Evolutionary conservation across 73 alveolate genomes (phyloP).

Genomic region (Blepharisma stoltei): DNA sequence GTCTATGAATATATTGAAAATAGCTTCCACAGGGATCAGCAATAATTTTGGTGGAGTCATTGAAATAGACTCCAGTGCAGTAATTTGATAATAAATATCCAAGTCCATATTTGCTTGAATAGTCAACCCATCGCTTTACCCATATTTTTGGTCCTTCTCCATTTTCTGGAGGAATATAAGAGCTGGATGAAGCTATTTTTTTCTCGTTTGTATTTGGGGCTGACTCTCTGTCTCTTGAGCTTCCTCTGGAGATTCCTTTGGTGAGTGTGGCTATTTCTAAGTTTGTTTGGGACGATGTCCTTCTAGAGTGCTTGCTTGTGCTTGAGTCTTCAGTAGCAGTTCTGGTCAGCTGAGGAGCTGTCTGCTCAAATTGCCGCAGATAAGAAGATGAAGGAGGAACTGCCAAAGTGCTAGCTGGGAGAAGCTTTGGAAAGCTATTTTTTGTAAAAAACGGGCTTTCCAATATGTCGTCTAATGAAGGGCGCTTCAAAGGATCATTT

Average conservation of each 20-base stretch:
- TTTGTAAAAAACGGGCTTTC: slow-evolving; percentile 50
- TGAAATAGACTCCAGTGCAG: slow-evolving; percentile 51
- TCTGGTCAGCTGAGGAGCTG: slow-evolving; percentile 40
- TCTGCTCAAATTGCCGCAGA: slow-evolving; percentile 59
- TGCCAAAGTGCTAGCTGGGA: slow-evolving; percentile 92
- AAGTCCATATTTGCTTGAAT: slow-evolving; percentile 56
- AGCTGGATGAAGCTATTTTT: slow-evolving; percentile 27
- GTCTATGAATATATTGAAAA: slow-evolving; percentile 51
- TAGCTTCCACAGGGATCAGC: slow-evolving; percentile 26
- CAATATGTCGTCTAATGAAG: slow-evolving; percentile 52
- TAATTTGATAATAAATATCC: slow-evolving; percentile 48
- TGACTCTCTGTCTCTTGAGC: slow-evolving; percentile 12
- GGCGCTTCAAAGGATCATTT: slow-evolving; percentile 71
- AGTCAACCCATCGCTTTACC: slow-evolving; percentile 61
- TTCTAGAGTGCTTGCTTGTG: neutral
- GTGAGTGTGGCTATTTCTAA: neutral
- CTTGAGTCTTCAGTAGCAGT: neutral
- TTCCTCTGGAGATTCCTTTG: neutral
- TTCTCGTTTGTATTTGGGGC: slow-evolving; percentile 1
- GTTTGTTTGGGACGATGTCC: slow-evolving; percentile 16
- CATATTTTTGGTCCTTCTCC: slow-evolving; percentile 33
- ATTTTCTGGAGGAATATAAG: neutral
- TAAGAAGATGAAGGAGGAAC: slow-evolving; percentile 93
- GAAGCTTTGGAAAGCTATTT: slow-evolving; percentile 84
- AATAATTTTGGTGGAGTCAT: slow-evolving; percentile 55